Evolutionary conservation across 1,284 basidiomycete genomes (phyloP).

Genomic region (Pholiota adiposa): DNA sequence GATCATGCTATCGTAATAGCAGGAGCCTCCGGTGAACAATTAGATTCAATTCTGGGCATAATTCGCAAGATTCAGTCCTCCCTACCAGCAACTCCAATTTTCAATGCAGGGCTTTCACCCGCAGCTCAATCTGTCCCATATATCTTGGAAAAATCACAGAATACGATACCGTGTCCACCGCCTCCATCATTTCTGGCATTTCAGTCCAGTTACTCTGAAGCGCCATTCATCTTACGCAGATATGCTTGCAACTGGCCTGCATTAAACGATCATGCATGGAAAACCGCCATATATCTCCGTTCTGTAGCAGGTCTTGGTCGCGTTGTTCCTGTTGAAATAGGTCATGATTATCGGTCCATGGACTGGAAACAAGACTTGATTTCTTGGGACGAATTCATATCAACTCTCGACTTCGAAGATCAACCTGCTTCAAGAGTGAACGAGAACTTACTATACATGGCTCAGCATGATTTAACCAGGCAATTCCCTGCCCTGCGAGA

Average conservation of each 20-base stretch:
- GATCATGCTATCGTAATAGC: slow-evolving; percentile 87
- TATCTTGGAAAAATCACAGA: slow-evolving; percentile 21
- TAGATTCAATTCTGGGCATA: slow-evolving; percentile 63
- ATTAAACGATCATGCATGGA: slow-evolving; percentile 69
- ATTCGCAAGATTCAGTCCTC: slow-evolving; percentile 54
- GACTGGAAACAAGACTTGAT: slow-evolving; percentile 88
- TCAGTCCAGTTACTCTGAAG: slow-evolving; percentile 39
- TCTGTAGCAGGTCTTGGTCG: slow-evolving; percentile 75
- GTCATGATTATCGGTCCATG: slow-evolving; percentile 79
- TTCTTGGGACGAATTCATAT: slow-evolving; percentile 78
- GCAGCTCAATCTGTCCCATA: background rate
- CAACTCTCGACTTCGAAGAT: slow-evolving; percentile 51
- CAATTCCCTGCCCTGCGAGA: slow-evolving; percentile 82
- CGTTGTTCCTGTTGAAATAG: slow-evolving; percentile 90
- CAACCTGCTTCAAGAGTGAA: slow-evolving; percentile 25
- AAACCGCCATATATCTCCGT: slow-evolving; percentile 68
- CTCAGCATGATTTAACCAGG: slow-evolving; percentile 84
- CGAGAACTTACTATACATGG: slow-evolving; percentile 73
- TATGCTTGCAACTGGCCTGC: slow-evolving; percentile 75
- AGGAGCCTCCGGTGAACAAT: slow-evolving; percentile 72
- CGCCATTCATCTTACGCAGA: slow-evolving; percentile 77
- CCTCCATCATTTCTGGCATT: slow-evolving; percentile 66
- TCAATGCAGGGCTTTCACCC: background rate
- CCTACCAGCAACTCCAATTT: slow-evolving; percentile 18
- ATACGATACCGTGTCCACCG: slow-evolving; percentile 41